These are phyloP conservation scores for Penicillium riverlandense DNA, from an alignment of 495 filamentous ascomycete genomes.

Conservation along the genomic window DNA sequence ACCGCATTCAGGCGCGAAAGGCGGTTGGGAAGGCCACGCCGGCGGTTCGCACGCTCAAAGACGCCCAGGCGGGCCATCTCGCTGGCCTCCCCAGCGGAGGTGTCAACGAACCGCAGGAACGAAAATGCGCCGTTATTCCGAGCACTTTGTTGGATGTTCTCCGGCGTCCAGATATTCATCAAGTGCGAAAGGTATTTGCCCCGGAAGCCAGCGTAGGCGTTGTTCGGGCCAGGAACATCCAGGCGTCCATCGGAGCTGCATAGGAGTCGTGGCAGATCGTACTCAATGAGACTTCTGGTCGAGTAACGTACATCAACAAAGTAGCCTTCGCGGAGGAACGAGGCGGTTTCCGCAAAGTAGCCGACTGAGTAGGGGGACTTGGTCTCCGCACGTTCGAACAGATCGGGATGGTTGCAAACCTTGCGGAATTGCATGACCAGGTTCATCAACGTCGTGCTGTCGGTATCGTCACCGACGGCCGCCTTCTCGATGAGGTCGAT, in stretches of 20 bases:
- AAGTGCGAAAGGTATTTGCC: conserved; percentile 65
- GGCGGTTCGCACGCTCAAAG: conserved; percentile 57
- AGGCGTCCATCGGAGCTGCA: conserved; percentile 70
- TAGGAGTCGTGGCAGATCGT: conserved; percentile 70
- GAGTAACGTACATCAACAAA: conserved; percentile 81
- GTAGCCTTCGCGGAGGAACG: conserved; percentile 82
- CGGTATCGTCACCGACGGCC: conserved; percentile 85
- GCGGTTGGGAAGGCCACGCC: conserved; percentile 35
- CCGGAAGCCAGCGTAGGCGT: conserved; percentile 67
- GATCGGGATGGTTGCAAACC: conserved; percentile 96
- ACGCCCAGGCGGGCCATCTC: conserved; percentile 54
- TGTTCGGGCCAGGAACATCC: conserved; percentile 67
- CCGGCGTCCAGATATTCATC: conserved; percentile 83
- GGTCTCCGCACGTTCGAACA: conserved; percentile 92
- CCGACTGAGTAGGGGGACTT: conserved; percentile 75
- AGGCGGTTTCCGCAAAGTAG: conserved; percentile 87
- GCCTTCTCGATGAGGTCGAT: conserved; percentile 99
- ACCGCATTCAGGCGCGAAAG: conserved; percentile 49
- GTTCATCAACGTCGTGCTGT: conserved; percentile 96
- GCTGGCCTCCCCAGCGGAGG: conserved; percentile 63
- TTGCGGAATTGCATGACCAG: conserved; percentile 99
- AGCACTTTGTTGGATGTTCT: conserved; percentile 59
- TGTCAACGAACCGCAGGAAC: conserved; percentile 82
- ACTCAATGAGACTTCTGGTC: conserved; percentile 78
- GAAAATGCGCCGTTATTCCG: conserved; percentile 64